Evolutionary conservation across 257 asterid species (phyloP).

Genomic region (Solanum medicagineum): DNA sequence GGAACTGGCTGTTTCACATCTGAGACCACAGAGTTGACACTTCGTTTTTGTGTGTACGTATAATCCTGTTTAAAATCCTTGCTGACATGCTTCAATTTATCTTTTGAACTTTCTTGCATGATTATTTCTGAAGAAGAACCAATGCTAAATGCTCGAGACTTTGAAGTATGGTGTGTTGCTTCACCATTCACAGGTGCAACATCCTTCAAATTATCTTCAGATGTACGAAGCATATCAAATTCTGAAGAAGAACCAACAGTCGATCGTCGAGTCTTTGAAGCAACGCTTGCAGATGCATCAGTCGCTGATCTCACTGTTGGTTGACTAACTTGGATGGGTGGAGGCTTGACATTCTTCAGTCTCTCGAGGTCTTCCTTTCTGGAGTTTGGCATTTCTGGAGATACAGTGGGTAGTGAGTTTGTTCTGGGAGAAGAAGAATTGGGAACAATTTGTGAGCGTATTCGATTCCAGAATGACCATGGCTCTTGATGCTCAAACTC

Average conservation of each 20-base stretch:
- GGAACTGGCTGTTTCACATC: conserved; percentile 21
- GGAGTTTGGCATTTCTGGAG: conserved; percentile 19
- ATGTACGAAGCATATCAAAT: conserved; percentile 3
- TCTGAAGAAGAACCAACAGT: conserved; percentile 29
- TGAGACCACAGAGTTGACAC: conserved; percentile 11
- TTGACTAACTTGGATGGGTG: conserved; percentile 7
- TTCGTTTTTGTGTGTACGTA: conserved; percentile 18
- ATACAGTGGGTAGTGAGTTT: conserved; percentile 5
- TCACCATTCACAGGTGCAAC: conserved; percentile 9
- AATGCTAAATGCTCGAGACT: conserved; percentile 9
- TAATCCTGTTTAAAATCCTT: conserved; percentile 15
- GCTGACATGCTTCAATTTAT: background rate
- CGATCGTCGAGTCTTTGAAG: conserved; percentile 3
- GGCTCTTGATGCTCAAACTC: conserved; percentile 36
- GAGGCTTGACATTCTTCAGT: conserved; percentile 3
- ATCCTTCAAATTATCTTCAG: conserved; percentile 5
- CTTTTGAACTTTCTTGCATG: conserved; percentile 5
- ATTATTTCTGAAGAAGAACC: conserved; percentile 28
- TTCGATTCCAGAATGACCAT: conserved; percentile 10
- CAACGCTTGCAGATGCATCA: conserved; percentile 7
- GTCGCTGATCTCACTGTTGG: conserved; percentile 3
- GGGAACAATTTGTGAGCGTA: conserved; percentile 1
- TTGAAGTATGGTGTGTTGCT: background rate
- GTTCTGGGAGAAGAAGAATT: background rate
- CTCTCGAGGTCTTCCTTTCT: conserved; percentile 13